A percentile compares a stretch with the other conserved stretches of the same genome.
Evolutionary conservation across 2,329 filamentous ascomycete species (phyloP).

Genomic region (Achaetomium macrosporum): DNA sequence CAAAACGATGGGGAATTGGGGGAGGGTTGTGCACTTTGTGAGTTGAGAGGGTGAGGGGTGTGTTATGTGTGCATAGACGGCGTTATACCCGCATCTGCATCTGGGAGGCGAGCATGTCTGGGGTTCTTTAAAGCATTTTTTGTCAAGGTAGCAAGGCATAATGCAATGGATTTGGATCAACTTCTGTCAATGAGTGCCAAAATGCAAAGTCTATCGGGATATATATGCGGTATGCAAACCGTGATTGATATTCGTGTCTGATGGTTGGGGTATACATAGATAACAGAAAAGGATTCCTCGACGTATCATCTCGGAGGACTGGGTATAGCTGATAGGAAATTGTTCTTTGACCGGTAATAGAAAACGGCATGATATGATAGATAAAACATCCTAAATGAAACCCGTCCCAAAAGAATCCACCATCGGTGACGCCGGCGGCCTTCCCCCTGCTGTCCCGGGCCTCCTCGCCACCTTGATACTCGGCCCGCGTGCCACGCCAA

Average conservation of each 20-base stretch:
- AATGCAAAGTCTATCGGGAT: no score
- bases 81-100: conserved; percentile 1
- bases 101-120: neutral
- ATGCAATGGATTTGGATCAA: no score
- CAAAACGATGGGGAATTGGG: no score
- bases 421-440: conserved; percentile 22
- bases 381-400: conserved; percentile 27
- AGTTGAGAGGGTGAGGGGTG: neutral
- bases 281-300: no score
- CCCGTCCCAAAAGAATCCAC: conserved; percentile 31
- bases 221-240: no score
- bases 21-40: neutral
- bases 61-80: neutral
- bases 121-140: no score
- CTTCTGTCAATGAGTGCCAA: no score
- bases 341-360: no score
- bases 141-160: no score
- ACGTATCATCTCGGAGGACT: neutral
- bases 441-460: conserved; percentile 14
- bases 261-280: no score
- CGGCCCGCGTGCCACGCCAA: conserved; percentile 32
- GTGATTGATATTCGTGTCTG: no score
- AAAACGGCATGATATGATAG: neutral
- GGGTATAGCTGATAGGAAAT: neutral
- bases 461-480: conserved; percentile 24